Percentiles rank a stretch among this genome's conserved stretches.
Evolutionary conservation across 2,329 filamentous ascomycete genomes (phyloP).

Genomic region (Cercospora citrullina): DNA sequence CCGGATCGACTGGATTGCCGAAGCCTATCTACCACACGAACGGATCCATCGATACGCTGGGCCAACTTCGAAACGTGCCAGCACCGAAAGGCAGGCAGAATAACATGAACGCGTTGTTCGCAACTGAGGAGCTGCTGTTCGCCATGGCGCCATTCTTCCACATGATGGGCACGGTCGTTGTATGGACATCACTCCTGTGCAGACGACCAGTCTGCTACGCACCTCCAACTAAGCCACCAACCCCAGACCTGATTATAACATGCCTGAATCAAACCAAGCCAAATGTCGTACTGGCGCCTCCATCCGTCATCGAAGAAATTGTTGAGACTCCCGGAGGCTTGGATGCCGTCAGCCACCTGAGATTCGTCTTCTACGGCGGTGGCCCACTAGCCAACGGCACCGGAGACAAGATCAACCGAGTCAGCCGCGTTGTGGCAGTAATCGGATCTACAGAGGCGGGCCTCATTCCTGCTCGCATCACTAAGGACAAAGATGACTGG

Average conservation of each 20-base stretch:
- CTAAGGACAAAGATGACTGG: conserved; percentile 25
- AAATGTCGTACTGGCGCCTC: conserved; percentile 13
- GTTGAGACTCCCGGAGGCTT: conserved; percentile 20
- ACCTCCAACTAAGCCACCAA: conserved; percentile 22
- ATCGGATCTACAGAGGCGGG: conserved; percentile 27
- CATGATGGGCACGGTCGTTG: conserved; percentile 24
- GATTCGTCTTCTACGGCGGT: conserved; percentile 25
- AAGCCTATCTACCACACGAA: conserved; percentile 27
- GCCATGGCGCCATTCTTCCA: conserved; percentile 24
- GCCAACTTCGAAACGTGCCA: conserved; percentile 11
- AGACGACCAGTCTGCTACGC: conserved; percentile 15
- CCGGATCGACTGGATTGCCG: conserved; percentile 26
- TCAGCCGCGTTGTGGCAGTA: conserved; percentile 14
- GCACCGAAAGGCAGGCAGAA: conserved; percentile 17
- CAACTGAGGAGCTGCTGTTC: conserved; percentile 16
- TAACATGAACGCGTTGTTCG: conserved; percentile 13
- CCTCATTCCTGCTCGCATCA: conserved; percentile 23
- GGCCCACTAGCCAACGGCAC: conserved; percentile 22
- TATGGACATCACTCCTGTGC: conserved; percentile 18
- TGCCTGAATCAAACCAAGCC: conserved; percentile 18
- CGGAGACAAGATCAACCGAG: conserved; percentile 19
- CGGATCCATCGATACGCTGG: conserved; percentile 22
- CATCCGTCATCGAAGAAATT: conserved; percentile 25
- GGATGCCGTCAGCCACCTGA: conserved; percentile 17
- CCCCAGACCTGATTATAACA: conserved; percentile 18